Percentiles rank a stretch among this genome's conserved stretches.
Evolutionary conservation across 2,329 filamentous ascomycete genomes (phyloP).

Genomic region (Hypoxylon sp.): DNA sequence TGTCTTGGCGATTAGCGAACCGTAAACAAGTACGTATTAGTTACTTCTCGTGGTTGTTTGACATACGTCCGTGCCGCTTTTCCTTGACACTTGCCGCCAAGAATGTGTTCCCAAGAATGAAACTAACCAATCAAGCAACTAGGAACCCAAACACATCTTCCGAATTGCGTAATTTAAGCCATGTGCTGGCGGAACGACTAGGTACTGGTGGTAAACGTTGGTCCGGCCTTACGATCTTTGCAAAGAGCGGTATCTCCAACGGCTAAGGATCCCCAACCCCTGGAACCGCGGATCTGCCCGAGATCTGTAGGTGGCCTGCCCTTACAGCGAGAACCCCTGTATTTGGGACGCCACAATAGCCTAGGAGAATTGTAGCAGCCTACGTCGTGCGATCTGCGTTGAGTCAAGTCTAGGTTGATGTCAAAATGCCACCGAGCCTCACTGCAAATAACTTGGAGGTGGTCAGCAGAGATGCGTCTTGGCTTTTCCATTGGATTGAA

Average conservation of each 20-base stretch:
- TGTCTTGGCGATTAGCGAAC: background rate
- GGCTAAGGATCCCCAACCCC: background rate
- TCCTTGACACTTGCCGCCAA: background rate
- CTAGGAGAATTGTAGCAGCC: background rate
- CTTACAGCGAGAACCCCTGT: background rate
- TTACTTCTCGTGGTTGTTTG: background rate
- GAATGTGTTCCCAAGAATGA: background rate
- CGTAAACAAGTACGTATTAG: background rate
- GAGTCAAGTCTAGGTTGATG: background rate
- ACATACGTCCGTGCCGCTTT: background rate
- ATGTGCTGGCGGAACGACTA: background rate
- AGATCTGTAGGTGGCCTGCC: background rate
- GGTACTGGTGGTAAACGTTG: background rate
- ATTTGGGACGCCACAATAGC: background rate
- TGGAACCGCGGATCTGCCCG: conserved; percentile 1
- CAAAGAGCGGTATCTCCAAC: background rate
- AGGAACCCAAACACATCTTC: background rate
- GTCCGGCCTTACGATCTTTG: background rate
- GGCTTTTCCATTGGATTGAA: background rate
- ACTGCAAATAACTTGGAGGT: background rate
- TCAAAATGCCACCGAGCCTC: background rate
- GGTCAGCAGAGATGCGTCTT: background rate
- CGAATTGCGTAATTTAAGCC: background rate
- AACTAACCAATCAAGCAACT: background rate
- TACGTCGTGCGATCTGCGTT: background rate